Conservation (phyloP, 495 filamentous ascomycete species). For the Cairneyella variabilis region DNA sequence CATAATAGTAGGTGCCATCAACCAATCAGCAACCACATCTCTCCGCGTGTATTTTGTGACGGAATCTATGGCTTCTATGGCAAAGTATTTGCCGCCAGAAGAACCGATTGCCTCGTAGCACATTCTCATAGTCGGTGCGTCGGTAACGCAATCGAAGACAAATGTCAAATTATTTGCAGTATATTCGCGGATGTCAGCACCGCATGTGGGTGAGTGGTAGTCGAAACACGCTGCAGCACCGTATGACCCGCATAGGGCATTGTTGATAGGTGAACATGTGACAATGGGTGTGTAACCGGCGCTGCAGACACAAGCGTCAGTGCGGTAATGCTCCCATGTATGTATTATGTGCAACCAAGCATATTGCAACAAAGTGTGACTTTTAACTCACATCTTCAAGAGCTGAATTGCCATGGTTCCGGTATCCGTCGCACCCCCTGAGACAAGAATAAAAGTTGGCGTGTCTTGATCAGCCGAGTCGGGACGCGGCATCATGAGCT, state of each 20-base stretch:
- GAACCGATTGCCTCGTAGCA: constrained; percentile 39
- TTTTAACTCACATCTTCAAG: constrained; percentile 26
- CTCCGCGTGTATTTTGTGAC: not conserved
- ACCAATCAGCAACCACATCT: not conserved
- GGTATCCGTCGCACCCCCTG: constrained; percentile 56
- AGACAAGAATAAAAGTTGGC: constrained; percentile 42
- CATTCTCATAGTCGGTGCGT: constrained; percentile 28
- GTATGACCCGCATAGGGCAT: constrained; percentile 42
- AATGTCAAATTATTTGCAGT: constrained; percentile 28
- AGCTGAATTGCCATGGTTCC: constrained; percentile 61
- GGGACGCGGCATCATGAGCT: not conserved
- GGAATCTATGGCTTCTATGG: constrained; percentile 34
- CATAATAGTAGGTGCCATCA: not conserved
- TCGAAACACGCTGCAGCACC: constrained; percentile 55
- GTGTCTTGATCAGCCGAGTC: not conserved
- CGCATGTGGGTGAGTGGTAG: constrained; percentile 36
- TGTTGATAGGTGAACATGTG: constrained; percentile 49
- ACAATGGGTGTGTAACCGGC: constrained; percentile 27
- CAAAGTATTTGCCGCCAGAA: constrained; percentile 38
- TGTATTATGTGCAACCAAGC: too few relatives aligned
- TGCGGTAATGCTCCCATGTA: too few relatives aligned
- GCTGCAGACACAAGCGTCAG: not conserved
- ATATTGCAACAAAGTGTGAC: not conserved
- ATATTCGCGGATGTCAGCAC: constrained; percentile 28
- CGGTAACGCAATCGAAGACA: constrained; percentile 31